Evolutionary conservation across 225 moss, liverwort and hornwort genomes (phyloP).

Genomic region (Asterella californica): DNA sequence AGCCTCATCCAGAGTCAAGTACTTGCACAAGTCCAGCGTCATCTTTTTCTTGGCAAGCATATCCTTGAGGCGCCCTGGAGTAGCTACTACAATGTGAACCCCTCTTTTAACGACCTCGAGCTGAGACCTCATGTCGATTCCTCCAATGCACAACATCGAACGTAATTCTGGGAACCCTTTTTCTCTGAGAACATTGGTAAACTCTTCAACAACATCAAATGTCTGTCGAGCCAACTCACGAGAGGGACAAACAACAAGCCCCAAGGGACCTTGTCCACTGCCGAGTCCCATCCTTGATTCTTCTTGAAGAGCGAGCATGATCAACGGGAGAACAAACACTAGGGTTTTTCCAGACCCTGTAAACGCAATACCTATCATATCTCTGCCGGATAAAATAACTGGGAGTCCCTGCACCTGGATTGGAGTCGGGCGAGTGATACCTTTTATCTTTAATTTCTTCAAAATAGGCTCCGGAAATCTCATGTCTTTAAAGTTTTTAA

Average conservation of each 20-base stretch:
- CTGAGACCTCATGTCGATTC: constrained; percentile 55
- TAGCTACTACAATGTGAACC: constrained; percentile 55
- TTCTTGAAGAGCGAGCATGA: constrained; percentile 47
- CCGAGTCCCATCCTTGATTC: constrained; percentile 34
- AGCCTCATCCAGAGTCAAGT: constrained; percentile 49
- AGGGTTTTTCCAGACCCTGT: constrained; percentile 51
- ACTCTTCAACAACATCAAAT: constrained; percentile 52
- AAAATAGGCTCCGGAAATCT: constrained; percentile 43
- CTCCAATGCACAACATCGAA: constrained; percentile 57
- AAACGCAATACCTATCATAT: constrained; percentile 54
- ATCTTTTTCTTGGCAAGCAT: constrained; percentile 53
- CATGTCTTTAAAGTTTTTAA: constrained; percentile 47
- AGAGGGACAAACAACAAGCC: constrained; percentile 49
- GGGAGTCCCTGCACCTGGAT: constrained; percentile 57
- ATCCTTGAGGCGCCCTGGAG: constrained; percentile 50
- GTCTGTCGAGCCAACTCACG: constrained; percentile 51
- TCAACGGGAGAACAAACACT: constrained; percentile 47
- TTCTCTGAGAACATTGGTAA: constrained; percentile 33
- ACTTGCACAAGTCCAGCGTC: constrained; percentile 47
- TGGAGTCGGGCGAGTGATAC: constrained; percentile 48
- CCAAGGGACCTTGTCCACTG: constrained; percentile 43
- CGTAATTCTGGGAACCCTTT: constrained; percentile 47
- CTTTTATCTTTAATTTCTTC: constrained; percentile 47
- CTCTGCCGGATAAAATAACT: constrained; percentile 45
- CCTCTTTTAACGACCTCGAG: constrained; percentile 53